These are phyloP conservation scores for Saccharomycopsis sp. DNA, from an alignment of 805 yeast genomes.

Conservation along the genomic window DNA sequence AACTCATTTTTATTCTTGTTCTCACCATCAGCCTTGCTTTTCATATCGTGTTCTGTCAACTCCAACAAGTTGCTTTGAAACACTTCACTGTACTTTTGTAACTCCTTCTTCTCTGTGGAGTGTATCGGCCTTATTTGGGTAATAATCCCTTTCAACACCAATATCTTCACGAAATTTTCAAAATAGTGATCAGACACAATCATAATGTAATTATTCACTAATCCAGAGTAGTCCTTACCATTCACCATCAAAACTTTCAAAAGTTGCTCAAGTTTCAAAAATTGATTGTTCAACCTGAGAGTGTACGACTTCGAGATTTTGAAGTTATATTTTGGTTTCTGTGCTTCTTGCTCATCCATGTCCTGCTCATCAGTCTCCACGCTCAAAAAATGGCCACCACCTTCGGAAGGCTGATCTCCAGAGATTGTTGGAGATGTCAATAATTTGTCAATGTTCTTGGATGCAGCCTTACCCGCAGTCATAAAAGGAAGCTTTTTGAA, in stretches of 20 bases:
- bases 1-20: background rate
- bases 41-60: slow-evolving; percentile 3
- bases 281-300: slow-evolving; percentile 36
- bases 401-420: background rate
- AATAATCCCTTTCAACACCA: slow-evolving; percentile 51
- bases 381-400: too few species aligned
- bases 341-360: too few species aligned
- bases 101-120: slow-evolving; percentile 30
- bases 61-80: slow-evolving; percentile 30
- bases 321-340: slow-evolving; percentile 14
- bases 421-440: background rate
- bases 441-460: background rate
- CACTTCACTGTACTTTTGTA: slow-evolving; percentile 31
- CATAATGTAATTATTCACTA: slow-evolving; percentile 57
- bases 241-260: slow-evolving; percentile 60
- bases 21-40: background rate
- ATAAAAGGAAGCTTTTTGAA: slow-evolving; percentile 23
- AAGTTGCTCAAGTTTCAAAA: slow-evolving; percentile 47
- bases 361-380: background rate
- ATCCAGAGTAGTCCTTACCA: slow-evolving; percentile 51
- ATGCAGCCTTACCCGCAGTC: slow-evolving; percentile 5
- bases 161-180: slow-evolving; percentile 53
- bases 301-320: slow-evolving; percentile 27
- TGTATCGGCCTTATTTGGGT: slow-evolving; percentile 25
- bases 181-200: slow-evolving; percentile 57